Conservation (phyloP, 306 rosid genomes). For the Quercus dentata region DNA sequence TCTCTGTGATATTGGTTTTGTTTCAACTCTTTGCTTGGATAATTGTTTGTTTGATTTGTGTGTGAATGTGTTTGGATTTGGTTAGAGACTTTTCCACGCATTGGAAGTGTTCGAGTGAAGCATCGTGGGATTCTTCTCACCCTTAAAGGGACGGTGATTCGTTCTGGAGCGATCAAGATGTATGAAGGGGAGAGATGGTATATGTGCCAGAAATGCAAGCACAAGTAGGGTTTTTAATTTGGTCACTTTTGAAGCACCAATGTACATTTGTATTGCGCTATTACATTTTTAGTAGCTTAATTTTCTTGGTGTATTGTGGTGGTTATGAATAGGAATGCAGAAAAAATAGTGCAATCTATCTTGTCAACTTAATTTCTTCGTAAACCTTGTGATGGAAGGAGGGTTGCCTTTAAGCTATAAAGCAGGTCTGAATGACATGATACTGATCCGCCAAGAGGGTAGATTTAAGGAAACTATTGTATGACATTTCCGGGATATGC, state of each 20-base stretch:
- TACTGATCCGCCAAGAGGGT: too few relatives aligned
- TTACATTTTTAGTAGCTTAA: background rate
- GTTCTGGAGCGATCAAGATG: constrained; percentile 88
- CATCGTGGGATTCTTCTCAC: constrained; percentile 90
- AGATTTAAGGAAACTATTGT: too few relatives aligned
- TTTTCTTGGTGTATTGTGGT: background rate
- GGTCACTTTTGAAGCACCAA: background rate
- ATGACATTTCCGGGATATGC: too few relatives aligned
- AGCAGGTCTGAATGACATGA: too few relatives aligned
- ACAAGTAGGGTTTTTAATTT: constrained; percentile 35
- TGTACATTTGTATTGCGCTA: background rate
- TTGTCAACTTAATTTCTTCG: background rate
- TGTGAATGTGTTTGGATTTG: constrained; percentile 19
- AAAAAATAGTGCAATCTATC: background rate
- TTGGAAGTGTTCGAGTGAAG: constrained; percentile 82
- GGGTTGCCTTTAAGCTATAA: background rate
- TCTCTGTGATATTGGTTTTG: background rate
- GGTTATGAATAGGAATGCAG: background rate
- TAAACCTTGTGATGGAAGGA: background rate
- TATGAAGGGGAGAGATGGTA: constrained; percentile 96
- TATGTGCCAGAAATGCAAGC: constrained; percentile 77
- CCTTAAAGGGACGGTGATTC: constrained; percentile 83
- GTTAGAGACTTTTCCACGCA: constrained; percentile 78
- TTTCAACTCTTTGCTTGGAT: background rate
- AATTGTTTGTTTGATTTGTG: constrained; percentile 9